These are phyloP conservation scores for Pyrus bretschneideri DNA, from an alignment of 306 rosid species.

Conservation along the genomic window DNA sequence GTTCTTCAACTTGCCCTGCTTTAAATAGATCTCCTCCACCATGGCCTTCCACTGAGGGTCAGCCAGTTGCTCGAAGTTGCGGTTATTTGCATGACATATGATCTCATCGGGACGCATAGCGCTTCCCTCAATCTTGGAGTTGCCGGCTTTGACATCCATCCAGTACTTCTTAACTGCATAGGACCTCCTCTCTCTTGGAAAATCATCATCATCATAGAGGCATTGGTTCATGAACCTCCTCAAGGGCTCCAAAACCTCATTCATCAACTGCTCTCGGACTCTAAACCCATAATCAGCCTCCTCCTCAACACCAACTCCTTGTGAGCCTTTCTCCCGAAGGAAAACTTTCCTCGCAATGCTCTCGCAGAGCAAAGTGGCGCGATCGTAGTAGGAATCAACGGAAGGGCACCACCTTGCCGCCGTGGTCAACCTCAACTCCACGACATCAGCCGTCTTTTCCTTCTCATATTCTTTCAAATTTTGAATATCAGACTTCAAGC, in stretches of 20 bases:
- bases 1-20: conserved; percentile 35
- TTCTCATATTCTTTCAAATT: conserved; percentile 2
- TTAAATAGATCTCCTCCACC: conserved; percentile 32
- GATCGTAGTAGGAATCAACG: conserved; percentile 51
- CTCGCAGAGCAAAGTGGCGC: conserved; percentile 49
- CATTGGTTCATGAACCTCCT: conserved; percentile 47
- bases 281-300: conserved; percentile 61
- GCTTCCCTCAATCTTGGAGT: conserved; percentile 36
- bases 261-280: conserved; percentile 52
- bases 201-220: neutral
- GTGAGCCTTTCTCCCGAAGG: conserved; percentile 26
- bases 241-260: conserved; percentile 45
- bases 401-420: conserved; percentile 77
- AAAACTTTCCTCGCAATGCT: conserved; percentile 46
- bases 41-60: conserved; percentile 62
- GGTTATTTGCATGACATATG: conserved; percentile 1
- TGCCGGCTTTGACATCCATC: conserved; percentile 23
- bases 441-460: conserved; percentile 16
- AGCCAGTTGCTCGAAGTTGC: conserved; percentile 33
- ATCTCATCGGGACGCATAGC: conserved; percentile 63
- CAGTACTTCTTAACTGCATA: conserved; percentile 15
- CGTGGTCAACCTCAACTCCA: conserved; percentile 1
- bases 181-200: too few relatives aligned
- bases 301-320: conserved; percentile 14
- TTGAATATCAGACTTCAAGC: too few relatives aligned